Evolutionary conservation across 140 eudicot species (phyloP).

Genomic region (Flaveria floridana): DNA sequence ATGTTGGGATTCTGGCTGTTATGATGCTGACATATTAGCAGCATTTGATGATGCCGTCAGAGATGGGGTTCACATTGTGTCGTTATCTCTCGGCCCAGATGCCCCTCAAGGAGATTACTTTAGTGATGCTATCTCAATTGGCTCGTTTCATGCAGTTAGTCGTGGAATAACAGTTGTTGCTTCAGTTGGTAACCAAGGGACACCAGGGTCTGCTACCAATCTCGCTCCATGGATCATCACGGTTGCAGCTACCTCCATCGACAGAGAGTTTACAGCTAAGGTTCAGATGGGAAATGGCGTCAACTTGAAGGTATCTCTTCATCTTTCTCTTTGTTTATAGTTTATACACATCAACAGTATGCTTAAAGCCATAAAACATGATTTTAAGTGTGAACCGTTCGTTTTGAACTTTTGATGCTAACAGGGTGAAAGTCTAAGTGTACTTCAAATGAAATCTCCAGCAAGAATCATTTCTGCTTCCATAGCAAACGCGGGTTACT

Average conservation of each 20-base stretch:
- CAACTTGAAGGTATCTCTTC: conserved; percentile 40
- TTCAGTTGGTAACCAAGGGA: conserved; percentile 75
- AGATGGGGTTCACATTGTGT: conserved; percentile 75
- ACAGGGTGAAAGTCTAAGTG: conserved; percentile 79
- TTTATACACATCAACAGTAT: neutral
- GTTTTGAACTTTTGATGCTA: neutral
- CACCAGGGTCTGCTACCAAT: conserved; percentile 64
- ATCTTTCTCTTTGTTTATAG: neutral
- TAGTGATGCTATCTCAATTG: conserved; percentile 72
- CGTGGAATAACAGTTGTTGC: conserved; percentile 74
- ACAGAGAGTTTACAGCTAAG: conserved; percentile 65
- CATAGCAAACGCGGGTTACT: conserved; percentile 65
- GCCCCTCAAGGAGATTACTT: conserved; percentile 81
- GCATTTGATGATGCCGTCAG: conserved; percentile 91
- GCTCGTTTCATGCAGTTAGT: conserved; percentile 79
- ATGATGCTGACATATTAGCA: conserved; percentile 77
- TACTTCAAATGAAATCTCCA: conserved; percentile 47
- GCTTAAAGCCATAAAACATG: neutral
- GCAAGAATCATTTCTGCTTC: conserved; percentile 69
- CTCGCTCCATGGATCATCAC: conserved; percentile 90
- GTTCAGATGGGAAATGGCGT: conserved; percentile 64
- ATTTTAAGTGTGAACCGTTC: neutral
- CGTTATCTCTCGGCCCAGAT: conserved; percentile 73
- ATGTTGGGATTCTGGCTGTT: conserved; percentile 79
- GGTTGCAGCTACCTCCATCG: conserved; percentile 80